phyloP scores from a whole-genome alignment of 169 alveolate genomes.

The Eimeria falciformis region DNA sequence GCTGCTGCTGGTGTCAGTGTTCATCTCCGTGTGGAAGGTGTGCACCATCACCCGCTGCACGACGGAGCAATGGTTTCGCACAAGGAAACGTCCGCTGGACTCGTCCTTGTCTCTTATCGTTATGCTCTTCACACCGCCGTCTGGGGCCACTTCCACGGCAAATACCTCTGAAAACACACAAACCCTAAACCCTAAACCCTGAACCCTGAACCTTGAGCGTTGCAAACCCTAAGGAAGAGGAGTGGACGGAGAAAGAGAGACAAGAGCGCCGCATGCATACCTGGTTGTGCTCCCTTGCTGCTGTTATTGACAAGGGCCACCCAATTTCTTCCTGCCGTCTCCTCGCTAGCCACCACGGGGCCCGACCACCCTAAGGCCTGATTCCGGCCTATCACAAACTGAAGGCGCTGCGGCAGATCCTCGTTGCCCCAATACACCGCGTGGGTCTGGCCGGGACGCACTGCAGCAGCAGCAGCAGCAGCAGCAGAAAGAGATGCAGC shows the following conservation, averaged over 20 bases:
- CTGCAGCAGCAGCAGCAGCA: conserved; percentile 68
- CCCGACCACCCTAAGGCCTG: conserved; percentile 85
- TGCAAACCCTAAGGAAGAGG: neutral
- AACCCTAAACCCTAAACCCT: neutral
- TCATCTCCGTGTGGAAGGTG: conserved; percentile 84
- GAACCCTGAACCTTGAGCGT: neutral
- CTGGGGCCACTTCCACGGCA: conserved; percentile 86
- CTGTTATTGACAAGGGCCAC: conserved; percentile 81
- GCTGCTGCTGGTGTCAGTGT: conserved; percentile 6
- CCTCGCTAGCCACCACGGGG: conserved; percentile 86
- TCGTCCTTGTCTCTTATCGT: conserved; percentile 80
- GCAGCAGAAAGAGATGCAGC: neutral
- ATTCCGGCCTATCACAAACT: conserved; percentile 47
- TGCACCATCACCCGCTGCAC: conserved; percentile 84
- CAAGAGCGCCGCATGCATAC: neutral
- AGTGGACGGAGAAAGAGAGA: neutral
- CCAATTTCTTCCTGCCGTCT: conserved; percentile 87
- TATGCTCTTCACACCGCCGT: conserved; percentile 86
- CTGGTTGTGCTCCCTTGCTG: conserved; percentile 30
- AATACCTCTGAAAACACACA: conserved; percentile 23
- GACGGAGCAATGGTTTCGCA: conserved; percentile 83
- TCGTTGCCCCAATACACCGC: conserved; percentile 65
- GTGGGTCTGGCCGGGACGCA: conserved; percentile 52
- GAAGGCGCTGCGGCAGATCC: conserved; percentile 64
- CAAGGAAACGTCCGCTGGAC: conserved; percentile 83